A percentile compares a stretch with the other conserved stretches of the same genome.
phyloP scores from a whole-genome alignment of 2,329 filamentous ascomycete species.

The Trichoderma sp. region DNA sequence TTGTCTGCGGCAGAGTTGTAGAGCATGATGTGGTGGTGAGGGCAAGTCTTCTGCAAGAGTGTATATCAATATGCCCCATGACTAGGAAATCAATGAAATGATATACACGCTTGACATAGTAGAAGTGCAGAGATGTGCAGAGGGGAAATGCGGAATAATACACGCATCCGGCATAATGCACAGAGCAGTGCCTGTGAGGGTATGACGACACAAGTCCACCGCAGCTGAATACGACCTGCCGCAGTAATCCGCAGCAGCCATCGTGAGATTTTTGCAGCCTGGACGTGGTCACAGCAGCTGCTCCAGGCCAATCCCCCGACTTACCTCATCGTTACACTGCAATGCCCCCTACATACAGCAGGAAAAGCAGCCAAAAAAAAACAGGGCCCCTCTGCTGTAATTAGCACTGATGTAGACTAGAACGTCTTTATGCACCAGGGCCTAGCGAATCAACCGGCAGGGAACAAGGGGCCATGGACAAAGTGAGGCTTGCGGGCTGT shows the following conservation, averaged over 20 bases:
- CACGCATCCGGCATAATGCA: neutral
- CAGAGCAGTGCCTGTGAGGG: neutral
- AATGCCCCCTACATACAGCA: neutral
- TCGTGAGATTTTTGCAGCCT: neutral
- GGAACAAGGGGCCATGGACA: neutral
- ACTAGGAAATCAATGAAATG: too few relatives aligned
- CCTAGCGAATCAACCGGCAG: neutral
- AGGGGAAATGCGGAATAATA: neutral
- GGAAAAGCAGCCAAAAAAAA: neutral
- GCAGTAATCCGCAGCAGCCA: neutral
- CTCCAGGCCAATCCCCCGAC: neutral
- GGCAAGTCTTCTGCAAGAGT: neutral
- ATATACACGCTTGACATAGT: too few relatives aligned
- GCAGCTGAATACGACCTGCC: neutral
- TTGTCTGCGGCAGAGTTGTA: neutral
- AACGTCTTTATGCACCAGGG: too few relatives aligned
- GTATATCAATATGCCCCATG: neutral
- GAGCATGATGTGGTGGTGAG: neutral
- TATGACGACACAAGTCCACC: neutral
- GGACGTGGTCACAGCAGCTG: neutral
- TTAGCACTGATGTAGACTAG: neutral
- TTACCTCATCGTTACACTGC: constrained; percentile 24
- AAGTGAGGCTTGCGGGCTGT: constrained; percentile 20
- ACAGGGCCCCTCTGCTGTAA: neutral
- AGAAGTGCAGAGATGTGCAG: neutral